Evolutionary conservation across 2,329 filamentous ascomycete genomes (phyloP).

Genomic region (Fusarium sp.): DNA sequence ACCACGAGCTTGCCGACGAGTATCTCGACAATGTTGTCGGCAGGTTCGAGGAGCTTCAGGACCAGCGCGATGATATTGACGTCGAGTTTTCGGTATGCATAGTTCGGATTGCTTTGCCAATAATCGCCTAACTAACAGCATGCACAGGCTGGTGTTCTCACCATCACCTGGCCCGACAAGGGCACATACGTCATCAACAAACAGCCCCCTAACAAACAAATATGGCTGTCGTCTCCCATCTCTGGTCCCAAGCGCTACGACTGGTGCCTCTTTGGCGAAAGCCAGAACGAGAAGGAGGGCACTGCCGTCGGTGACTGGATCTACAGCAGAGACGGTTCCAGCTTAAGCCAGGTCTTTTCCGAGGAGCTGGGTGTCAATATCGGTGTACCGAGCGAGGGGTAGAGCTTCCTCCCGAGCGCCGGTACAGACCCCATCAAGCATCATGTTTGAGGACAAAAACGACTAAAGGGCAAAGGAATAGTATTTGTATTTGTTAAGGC

Average conservation of each 20-base stretch:
- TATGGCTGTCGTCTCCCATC: slow-evolving; percentile 93
- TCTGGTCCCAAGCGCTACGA: slow-evolving; percentile 95
- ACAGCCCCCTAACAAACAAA: slow-evolving; percentile 96
- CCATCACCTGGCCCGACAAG: slow-evolving; percentile 71
- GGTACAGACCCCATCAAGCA: slow-evolving; percentile 21
- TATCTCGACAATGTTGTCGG: slow-evolving; percentile 70
- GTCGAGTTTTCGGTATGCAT: slow-evolving; percentile 84
- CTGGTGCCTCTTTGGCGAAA: slow-evolving; percentile 79
- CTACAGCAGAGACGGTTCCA: slow-evolving; percentile 84
- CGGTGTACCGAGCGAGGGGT: slow-evolving; percentile 43
- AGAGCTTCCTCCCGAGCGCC: slow-evolving; percentile 36
- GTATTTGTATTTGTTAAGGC: slow-evolving; percentile 31
- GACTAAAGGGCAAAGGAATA: slow-evolving; percentile 5
- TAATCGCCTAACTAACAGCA: slow-evolving; percentile 22
- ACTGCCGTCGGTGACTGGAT: slow-evolving; percentile 82
- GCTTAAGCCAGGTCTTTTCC: slow-evolving; percentile 75
- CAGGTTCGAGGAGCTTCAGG: slow-evolving; percentile 77
- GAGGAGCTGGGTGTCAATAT: slow-evolving; percentile 79
- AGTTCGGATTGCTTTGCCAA: neutral
- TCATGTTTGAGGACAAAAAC: slow-evolving; percentile 12
- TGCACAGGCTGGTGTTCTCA: slow-evolving; percentile 82
- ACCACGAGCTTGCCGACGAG: slow-evolving; percentile 78
- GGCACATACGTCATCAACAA: slow-evolving; percentile 98
- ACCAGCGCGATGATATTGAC: slow-evolving; percentile 78
- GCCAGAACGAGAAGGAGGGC: slow-evolving; percentile 78